These are phyloP conservation scores for Pythium dissimile DNA, from an alignment of 352 stramenopile species.

Conservation along the genomic window DNA sequence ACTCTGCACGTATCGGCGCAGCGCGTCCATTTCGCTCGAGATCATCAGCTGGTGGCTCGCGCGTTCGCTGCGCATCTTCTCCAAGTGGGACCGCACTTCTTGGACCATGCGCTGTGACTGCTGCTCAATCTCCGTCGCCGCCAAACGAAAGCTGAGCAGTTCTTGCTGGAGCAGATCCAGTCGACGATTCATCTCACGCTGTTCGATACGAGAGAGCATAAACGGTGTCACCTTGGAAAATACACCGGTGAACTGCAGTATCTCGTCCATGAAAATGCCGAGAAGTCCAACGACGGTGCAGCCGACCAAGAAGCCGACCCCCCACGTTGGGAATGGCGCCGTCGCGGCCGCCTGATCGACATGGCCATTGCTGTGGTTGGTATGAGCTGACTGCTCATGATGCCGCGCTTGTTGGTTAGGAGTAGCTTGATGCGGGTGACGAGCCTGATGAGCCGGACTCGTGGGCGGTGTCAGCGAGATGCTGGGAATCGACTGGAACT, in stretches of 20 bases:
- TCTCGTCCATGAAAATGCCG: conserved; percentile 56
- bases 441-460: conserved; percentile 10
- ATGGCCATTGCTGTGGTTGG: neutral
- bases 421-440: too few species aligned
- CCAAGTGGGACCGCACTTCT: conserved; percentile 42
- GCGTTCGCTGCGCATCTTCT: conserved; percentile 44
- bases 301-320: conserved; percentile 32
- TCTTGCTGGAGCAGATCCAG: conserved; percentile 51
- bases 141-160: conserved; percentile 40
- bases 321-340: conserved; percentile 36
- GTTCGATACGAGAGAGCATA: conserved; percentile 16
- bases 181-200: conserved; percentile 37
- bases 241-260: conserved; percentile 31
- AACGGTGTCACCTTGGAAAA: conserved; percentile 29
- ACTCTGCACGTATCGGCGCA: conserved; percentile 44
- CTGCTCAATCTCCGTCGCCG: conserved; percentile 45
- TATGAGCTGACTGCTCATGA: too few species aligned
- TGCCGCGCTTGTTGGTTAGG: neutral
- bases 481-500: conserved; percentile 23
- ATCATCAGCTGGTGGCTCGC: conserved; percentile 60
- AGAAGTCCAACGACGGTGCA: conserved; percentile 40
- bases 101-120: conserved; percentile 54
- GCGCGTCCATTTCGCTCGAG: conserved; percentile 57
- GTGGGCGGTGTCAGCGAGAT: conserved; percentile 29
- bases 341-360: neutral